Evolutionary conservation across 805 yeast genomes (phyloP), one percentile per base, ranked within the genome.

Genomic region (Babjeviella inositovora): DNA sequence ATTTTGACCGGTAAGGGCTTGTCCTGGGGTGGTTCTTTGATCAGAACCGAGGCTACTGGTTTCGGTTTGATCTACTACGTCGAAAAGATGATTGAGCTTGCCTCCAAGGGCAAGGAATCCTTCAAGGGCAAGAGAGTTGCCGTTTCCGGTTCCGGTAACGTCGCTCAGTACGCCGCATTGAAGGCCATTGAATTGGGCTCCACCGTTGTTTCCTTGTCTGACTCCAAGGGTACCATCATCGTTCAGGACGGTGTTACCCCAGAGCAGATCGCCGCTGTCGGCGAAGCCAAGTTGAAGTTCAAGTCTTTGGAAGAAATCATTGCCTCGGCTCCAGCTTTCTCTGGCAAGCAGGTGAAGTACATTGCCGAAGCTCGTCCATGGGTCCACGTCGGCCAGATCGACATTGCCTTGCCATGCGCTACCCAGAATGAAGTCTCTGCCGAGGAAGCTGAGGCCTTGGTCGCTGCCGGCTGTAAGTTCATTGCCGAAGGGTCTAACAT

Each of bases 11-110:
- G 98, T 58, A 87, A 87, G 66, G 96, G 96, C 46, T 66, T 85
- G 47, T 61, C 76, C 51, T 90, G 96, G 95, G 98, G 98, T 69
- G 98, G 97, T 45, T 87, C 97, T 43, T 67, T 87, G 52, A 85
- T 87, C 60, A 79, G 98, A 61, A 95, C 97, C 37, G 98, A 87
- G 70, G 98, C 98, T 36, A 87, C 98, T 33, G 98, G 98, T 56
- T 87, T 74, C 67, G 98, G 98, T 61, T 62, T 80, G 30, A 87
- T 87, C 35, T 87, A 87, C 74, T 87, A 80, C 65, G 92, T 85
- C 37, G 93, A 84, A 61, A 82, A 87, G 62, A 87, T 87, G 95
- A 81, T 87, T 53, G 90, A 81, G 60, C 72, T 73, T 53, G 95
- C 94, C 35, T 62, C 92, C 32, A 53, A 66, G 37, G 95, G 94